phyloP scores from a whole-genome alignment of 148 eudicot genomes.

The Cornus suecica region DNA sequence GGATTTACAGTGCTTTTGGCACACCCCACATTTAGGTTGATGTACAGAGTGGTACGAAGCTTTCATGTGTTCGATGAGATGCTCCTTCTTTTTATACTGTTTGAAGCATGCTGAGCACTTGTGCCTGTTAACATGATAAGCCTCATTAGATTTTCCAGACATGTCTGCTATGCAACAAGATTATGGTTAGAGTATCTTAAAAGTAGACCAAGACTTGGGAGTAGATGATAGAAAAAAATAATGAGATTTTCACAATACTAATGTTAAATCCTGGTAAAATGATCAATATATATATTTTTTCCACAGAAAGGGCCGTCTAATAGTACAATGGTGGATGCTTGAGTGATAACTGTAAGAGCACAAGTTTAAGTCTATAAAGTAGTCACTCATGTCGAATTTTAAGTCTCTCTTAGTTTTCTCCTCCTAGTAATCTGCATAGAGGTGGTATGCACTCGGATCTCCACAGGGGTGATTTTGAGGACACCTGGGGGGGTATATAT shows the following conservation, averaged over 20 bases:
- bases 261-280: background rate
- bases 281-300: background rate
- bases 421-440: too few species aligned
- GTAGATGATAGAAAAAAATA: background rate
- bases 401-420: too few species aligned
- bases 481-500: too few species aligned
- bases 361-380: too few species aligned
- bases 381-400: too few species aligned
- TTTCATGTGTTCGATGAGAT: slow-evolving; percentile 74
- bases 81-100: slow-evolving; percentile 76
- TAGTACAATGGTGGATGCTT: too few species aligned
- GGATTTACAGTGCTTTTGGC: slow-evolving; percentile 73
- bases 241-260: background rate
- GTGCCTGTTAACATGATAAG: slow-evolving; percentile 37
- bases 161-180: background rate
- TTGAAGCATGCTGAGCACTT: slow-evolving; percentile 74
- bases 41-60: slow-evolving; percentile 62
- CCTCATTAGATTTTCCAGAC: background rate
- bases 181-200: background rate
- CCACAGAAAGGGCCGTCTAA: background rate
- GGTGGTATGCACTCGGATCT: too few species aligned
- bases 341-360: too few species aligned
- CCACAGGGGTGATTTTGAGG: too few species aligned
- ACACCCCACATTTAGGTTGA: slow-evolving; percentile 70
- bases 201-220: background rate